These are phyloP conservation scores for Nemania sp. DNA, from an alignment of 2,329 filamentous ascomycete species.

Conservation along the genomic window DNA sequence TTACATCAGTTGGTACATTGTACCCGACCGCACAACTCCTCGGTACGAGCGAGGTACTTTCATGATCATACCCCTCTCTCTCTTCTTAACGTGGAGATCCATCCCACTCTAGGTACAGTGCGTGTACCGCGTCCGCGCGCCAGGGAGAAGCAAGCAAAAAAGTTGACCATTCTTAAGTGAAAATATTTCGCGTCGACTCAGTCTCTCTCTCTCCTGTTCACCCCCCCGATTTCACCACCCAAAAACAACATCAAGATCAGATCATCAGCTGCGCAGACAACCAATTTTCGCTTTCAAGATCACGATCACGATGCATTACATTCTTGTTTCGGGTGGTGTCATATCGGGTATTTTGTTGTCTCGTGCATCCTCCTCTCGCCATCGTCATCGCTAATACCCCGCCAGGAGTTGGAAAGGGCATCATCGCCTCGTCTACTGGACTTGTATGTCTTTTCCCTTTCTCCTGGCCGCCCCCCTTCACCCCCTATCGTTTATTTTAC, in stretches of 20 bases:
- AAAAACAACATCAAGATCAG: slow-evolving; percentile 11
- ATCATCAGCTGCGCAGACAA: slow-evolving; percentile 5
- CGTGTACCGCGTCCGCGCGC: not conserved
- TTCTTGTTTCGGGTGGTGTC: slow-evolving; percentile 77
- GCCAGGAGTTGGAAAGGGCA: slow-evolving; percentile 32
- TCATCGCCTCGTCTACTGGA: slow-evolving; percentile 33
- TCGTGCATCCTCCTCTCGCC: slow-evolving; percentile 6
- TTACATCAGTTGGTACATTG: no score
- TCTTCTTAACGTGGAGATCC: not conserved
- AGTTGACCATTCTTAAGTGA: slow-evolving; percentile 8
- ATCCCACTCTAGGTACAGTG: not conserved
- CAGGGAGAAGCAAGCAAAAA: slow-evolving; percentile 6
- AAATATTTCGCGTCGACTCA: slow-evolving; percentile 20
- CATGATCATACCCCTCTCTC: no score
- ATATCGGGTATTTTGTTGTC: slow-evolving; percentile 31
- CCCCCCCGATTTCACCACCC: slow-evolving; percentile 25
- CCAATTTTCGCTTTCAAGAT: not conserved
- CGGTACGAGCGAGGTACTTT: no score
- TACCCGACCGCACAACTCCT: no score
- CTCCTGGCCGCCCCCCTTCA: not conserved
- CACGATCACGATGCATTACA: slow-evolving; percentile 71
- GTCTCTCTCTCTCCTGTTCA: slow-evolving; percentile 3
- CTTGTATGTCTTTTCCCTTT: slow-evolving; percentile 13
- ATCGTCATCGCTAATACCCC: slow-evolving; percentile 24
- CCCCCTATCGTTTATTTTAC: not conserved